Evolutionary conservation across 192 early-diverging fungal genomes (phyloP).

Genomic region (Coemansia sp.): DNA sequence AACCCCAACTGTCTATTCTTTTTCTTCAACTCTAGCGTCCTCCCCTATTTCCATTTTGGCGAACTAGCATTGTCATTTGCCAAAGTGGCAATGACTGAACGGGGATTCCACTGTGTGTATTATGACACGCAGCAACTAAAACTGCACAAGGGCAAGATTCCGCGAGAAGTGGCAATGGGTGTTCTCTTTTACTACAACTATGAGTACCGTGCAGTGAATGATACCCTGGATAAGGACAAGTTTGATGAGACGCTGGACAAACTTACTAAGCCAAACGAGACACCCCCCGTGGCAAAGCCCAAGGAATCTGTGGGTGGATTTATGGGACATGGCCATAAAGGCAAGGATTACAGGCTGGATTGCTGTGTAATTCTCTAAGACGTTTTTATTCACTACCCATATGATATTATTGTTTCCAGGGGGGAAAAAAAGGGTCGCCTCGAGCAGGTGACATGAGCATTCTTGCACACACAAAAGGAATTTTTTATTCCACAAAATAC

Average conservation of each 20-base stretch:
- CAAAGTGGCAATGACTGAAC: background rate
- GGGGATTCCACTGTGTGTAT: background rate
- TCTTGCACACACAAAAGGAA: no score
- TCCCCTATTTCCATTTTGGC: background rate
- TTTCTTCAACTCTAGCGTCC: background rate
- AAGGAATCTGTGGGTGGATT: background rate
- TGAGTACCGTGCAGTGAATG: background rate
- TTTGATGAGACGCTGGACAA: background rate
- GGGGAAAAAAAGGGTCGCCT: no score
- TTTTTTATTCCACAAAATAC: no score
- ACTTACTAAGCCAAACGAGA: no score
- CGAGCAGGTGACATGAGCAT: no score
- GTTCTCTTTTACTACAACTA: background rate
- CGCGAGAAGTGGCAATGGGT: background rate
- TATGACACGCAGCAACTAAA: background rate
- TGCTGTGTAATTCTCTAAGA: no score
- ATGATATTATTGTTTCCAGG: no score
- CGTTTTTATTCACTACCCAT: no score
- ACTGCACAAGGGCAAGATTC: background rate
- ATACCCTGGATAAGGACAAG: background rate
- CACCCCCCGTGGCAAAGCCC: background rate
- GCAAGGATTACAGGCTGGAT: no score
- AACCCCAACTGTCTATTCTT: background rate
- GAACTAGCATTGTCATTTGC: no score
- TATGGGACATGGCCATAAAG: background rate